Evolutionary conservation across 2,329 filamentous ascomycete genomes (phyloP), one percentile per base, ranked within the genome.

Genomic region (Exophiala calicioides): DNA sequence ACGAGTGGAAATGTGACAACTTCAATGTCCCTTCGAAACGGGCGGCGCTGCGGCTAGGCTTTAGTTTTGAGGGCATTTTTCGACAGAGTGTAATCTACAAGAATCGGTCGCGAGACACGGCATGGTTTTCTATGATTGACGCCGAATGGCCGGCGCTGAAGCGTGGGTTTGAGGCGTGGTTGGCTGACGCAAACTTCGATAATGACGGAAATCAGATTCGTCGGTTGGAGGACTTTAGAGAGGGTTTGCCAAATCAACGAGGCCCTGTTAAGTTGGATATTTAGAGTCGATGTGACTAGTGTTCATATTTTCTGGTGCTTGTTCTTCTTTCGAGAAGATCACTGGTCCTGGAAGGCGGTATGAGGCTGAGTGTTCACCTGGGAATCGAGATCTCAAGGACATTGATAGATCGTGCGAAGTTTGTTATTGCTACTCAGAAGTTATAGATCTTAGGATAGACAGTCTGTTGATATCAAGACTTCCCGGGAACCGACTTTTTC

Each of bases 1-100:
- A 82, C 3, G 81, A 84, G 61, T 85, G 82, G 81, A 85, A 85
- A 57, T 80, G 78, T 42, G 74, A 85, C 58, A 55, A 69, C 12
- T 64, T 80, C 8, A 85, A 85, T 58, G 66, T 56, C 26, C 67
- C 74, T 0, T 82, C 78, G 33, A 65, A 71, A 10, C 65, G 71
- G 3, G 81, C 82, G 0, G 82, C 82, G 0, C 46, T 65, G 54
- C 66, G 82, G 2, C 60, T 83, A 6, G 82, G 82, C 0, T 85
- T 84, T 55, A 62, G 61, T 0, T 79, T 66, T 55, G 82, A 86
- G 60, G 82, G 82, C 0, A 57, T 74, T 0, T 84, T 84, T 52
- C 70, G 80, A 42, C 78, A 81, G 52, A 80, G 85, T 59, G 73
- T 82, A 73, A 69, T 85, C 21, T 57, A 77, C 5, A 81, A 78